These are phyloP conservation scores for Pythium myriotylum DNA, from an alignment of 352 stramenopile species.

Conservation along the genomic window DNA sequence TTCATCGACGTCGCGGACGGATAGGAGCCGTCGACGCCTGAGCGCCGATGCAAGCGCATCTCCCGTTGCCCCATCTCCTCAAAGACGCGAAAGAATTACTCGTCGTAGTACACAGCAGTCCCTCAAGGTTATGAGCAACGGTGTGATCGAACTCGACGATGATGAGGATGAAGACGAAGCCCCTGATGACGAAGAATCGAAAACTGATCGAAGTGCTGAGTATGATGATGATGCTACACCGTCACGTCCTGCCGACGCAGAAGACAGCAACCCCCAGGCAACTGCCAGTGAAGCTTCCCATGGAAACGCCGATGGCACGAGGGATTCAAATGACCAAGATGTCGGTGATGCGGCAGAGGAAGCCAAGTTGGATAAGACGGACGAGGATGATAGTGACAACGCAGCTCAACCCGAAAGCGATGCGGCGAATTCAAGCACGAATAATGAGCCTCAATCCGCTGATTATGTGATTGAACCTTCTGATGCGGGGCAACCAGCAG, in stretches of 20 bases:
- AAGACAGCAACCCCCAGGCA: neutral
- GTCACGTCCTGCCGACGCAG: neutral
- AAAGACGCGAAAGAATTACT: slow-evolving; percentile 11
- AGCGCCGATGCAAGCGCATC: neutral
- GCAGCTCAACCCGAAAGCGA: neutral
- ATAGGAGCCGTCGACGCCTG: slow-evolving; percentile 13
- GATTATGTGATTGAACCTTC: slow-evolving; percentile 7
- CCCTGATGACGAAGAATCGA: slow-evolving; percentile 30
- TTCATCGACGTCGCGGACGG: slow-evolving; percentile 1
- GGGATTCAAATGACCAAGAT: neutral
- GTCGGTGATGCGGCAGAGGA: neutral
- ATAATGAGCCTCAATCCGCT: neutral
- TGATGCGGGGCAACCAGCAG: neutral
- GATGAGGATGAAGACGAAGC: slow-evolving; percentile 88
- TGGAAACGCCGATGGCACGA: neutral
- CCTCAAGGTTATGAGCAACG: slow-evolving; percentile 29
- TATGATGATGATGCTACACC: slow-evolving; percentile 12
- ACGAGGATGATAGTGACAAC: neutral
- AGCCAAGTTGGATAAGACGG: neutral
- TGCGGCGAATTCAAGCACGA: neutral
- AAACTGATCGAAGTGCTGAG: slow-evolving; percentile 27
- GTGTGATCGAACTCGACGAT: slow-evolving; percentile 84
- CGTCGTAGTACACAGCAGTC: slow-evolving; percentile 32
- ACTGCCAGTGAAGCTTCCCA: neutral
- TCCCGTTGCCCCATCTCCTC: slow-evolving; percentile 8